These are phyloP conservation scores for Picea mariana DNA, from an alignment of 83 land plant genomes.

Conservation along the genomic window DNA sequence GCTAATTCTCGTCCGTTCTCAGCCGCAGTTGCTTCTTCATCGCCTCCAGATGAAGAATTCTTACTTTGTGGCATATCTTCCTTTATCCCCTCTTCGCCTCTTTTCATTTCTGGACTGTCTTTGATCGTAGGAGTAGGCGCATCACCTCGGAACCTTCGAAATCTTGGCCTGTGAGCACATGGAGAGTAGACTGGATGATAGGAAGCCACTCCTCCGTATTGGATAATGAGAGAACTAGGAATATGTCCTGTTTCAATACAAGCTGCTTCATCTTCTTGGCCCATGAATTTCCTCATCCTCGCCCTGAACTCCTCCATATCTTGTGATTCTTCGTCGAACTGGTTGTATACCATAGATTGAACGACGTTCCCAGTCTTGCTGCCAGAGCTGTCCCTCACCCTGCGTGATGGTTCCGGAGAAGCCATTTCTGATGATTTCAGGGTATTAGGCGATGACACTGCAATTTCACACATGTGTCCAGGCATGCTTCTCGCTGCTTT, in stretches of 20 bases:
- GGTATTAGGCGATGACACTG: no score
- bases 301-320: background rate
- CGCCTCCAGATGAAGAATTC: background rate
- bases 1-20: background rate
- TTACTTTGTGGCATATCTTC: background rate
- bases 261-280: background rate
- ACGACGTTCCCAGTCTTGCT: no score
- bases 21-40: background rate
- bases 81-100: background rate
- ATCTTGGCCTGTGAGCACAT: background rate
- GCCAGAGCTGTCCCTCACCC: no score
- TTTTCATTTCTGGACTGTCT: background rate
- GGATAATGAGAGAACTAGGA: background rate
- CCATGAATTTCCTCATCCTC: background rate
- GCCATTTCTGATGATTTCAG: no score
- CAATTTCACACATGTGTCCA: no score
- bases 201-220: conserved; percentile 1
- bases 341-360: no score
- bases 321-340: conserved; percentile 9
- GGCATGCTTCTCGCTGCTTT: no score
- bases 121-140: background rate
- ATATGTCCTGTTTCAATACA: background rate
- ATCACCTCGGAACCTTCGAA: background rate
- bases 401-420: no score
- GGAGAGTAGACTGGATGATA: background rate